Evolutionary conservation across 768 basidiomycete species (phyloP).

Genomic region (Mrakia gelida): DNA sequence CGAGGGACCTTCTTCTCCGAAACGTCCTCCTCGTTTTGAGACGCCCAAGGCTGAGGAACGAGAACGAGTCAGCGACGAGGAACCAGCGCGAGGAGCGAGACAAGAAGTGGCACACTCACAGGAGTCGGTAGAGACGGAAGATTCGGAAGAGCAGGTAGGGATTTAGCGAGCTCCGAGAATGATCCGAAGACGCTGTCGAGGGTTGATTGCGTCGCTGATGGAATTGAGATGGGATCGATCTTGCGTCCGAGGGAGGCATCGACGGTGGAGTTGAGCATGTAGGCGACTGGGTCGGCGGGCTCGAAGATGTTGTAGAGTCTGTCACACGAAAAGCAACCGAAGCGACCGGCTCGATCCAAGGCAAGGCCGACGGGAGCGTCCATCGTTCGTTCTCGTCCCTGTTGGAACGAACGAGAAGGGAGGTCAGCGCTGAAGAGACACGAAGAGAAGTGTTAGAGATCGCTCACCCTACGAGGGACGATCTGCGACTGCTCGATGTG

Average conservation of each 20-base stretch:
- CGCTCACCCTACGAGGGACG: slow-evolving; percentile 46
- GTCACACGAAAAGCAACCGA: slow-evolving; percentile 50
- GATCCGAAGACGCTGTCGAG: slow-evolving; percentile 6
- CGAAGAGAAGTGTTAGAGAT: too few species aligned
- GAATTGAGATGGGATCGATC: slow-evolving; percentile 21
- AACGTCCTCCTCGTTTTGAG: neutral
- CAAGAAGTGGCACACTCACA: neutral
- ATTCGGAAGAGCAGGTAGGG: neutral
- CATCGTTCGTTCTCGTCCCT: slow-evolving; percentile 26
- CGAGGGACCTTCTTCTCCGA: neutral
- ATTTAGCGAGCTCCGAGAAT: neutral
- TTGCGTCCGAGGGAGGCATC: slow-evolving; percentile 42
- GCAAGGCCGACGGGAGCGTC: slow-evolving; percentile 49
- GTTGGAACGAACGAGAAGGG: neutral
- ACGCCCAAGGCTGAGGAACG: neutral
- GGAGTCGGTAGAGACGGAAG: neutral
- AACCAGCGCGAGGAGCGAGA: too few species aligned
- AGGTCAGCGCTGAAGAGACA: neutral
- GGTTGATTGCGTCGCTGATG: neutral
- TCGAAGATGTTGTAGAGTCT: slow-evolving; percentile 45
- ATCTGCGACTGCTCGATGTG: slow-evolving; percentile 49
- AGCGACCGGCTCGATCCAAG: slow-evolving; percentile 47
- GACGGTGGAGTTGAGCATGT: slow-evolving; percentile 49
- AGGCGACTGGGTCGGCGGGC: slow-evolving; percentile 48
- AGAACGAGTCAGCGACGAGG: neutral